These are phyloP conservation scores for Dalechampia spathulata DNA, from an alignment of 441 rosid species.

Conservation along the genomic window DNA sequence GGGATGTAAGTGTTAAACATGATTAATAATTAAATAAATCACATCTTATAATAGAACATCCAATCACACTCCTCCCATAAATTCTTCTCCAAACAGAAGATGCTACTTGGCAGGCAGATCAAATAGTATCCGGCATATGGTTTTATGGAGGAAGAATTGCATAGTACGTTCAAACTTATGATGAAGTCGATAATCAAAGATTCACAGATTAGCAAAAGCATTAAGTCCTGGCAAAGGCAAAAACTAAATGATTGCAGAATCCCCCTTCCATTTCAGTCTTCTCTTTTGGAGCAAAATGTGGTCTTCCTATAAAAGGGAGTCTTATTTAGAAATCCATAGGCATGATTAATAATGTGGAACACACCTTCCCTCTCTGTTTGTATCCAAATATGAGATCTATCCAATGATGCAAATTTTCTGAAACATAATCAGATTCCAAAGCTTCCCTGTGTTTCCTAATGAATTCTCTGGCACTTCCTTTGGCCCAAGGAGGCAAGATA, in stretches of 20 bases:
- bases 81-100: not conserved
- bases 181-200: too few species aligned
- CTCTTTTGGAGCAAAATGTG: not conserved
- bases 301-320: not conserved
- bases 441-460: constrained; percentile 95
- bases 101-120: not conserved
- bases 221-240: not conserved
- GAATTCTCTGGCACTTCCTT: constrained; percentile 93
- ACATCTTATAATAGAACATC: not conserved
- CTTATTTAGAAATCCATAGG: not conserved
- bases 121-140: not conserved
- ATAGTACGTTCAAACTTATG: not conserved
- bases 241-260: not conserved
- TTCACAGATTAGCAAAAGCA: too few species aligned
- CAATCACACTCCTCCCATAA: too few species aligned
- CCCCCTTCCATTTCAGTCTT: not conserved
- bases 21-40: not conserved
- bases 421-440: constrained; percentile 90
- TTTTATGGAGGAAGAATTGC: not conserved
- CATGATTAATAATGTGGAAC: constrained; percentile 10
- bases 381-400: constrained; percentile 98
- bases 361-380: constrained; percentile 99
- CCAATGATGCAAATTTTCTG: constrained; percentile 99
- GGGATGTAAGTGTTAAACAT: not conserved
- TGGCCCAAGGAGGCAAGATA: constrained; percentile 96